These are phyloP conservation scores for Lentinus tigrinus DNA, from an alignment of 768 basidiomycete species.

Conservation along the genomic window DNA sequence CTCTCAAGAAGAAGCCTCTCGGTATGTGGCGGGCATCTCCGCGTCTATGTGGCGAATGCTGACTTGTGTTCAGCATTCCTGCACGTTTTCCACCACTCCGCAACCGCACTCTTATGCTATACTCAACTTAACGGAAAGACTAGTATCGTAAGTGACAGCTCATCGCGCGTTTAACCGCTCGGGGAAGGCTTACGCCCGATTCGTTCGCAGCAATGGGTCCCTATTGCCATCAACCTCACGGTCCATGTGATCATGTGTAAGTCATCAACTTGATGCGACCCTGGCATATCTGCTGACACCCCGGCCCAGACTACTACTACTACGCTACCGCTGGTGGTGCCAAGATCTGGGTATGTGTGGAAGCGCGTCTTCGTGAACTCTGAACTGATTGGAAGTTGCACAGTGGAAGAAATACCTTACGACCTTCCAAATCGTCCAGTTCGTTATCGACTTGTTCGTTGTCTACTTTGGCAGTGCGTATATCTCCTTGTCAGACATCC, in stretches of 20 bases:
- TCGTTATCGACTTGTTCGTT: conserved; percentile 84
- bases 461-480: conserved; percentile 95
- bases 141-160: conserved; percentile 62
- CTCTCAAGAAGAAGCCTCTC: conserved; percentile 96
- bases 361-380: background rate
- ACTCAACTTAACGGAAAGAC: conserved; percentile 93
- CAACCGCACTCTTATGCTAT: conserved; percentile 93
- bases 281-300: background rate
- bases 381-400: background rate
- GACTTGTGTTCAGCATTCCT: conserved; percentile 62
- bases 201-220: conserved; percentile 87
- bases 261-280: conserved; percentile 30
- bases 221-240: conserved; percentile 84
- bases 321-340: conserved; percentile 97
- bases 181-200: background rate
- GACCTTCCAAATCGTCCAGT: conserved; percentile 94
- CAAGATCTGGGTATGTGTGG: conserved; percentile 81
- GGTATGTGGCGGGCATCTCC: conserved; percentile 49
- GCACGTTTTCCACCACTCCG: conserved; percentile 99
- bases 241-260: conserved; percentile 98
- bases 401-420: conserved; percentile 99
- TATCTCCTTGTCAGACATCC: background rate
- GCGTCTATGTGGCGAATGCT: background rate
- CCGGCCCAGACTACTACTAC: conserved; percentile 89
- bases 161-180: background rate